Evolutionary conservation across 129 eudicot species (phyloP).

Genomic region (Escallonia rubra): DNA sequence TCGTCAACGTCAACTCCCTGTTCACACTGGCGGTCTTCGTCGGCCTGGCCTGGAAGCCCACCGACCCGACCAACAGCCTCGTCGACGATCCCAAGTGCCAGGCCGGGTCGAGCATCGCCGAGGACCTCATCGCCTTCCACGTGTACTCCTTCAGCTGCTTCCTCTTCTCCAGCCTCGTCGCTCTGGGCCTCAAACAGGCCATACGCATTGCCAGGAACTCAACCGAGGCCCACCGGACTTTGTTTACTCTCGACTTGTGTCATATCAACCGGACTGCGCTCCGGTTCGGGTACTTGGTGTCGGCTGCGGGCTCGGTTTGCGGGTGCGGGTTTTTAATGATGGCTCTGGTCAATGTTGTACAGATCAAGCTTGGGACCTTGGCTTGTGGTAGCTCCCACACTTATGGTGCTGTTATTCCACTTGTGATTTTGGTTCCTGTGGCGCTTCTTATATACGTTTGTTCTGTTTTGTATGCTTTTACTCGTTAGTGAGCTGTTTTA

Average conservation of each 20-base stretch:
- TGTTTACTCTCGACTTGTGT: constrained; percentile 40
- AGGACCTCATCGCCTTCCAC: constrained; percentile 66
- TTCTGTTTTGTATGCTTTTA: constrained; percentile 76
- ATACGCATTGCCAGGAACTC: constrained; percentile 41
- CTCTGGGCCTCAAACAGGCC: constrained; percentile 81
- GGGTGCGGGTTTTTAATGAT: constrained; percentile 81
- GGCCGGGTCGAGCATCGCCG: constrained; percentile 45
- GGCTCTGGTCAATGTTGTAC: constrained; percentile 79
- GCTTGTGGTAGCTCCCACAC: constrained; percentile 63
- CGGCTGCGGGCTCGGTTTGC: constrained; percentile 73
- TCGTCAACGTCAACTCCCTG: constrained; percentile 71
- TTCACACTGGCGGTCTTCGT: constrained; percentile 93
- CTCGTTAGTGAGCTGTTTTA: constrained; percentile 24
- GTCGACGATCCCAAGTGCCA: constrained; percentile 33
- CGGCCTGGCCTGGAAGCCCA: constrained; percentile 87
- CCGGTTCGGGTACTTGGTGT: constrained; percentile 69
- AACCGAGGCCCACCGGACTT: constrained; percentile 23
- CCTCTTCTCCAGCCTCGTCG: constrained; percentile 84
- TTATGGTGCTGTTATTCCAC: constrained; percentile 77
- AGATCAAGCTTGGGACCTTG: constrained; percentile 80
- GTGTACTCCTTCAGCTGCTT: constrained; percentile 92
- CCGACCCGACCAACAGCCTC: constrained; percentile 57
- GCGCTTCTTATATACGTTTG: constrained; percentile 70
- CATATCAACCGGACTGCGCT: constrained; percentile 47
- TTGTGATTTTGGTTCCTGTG: constrained; percentile 61